Evolutionary conservation across 192 early-diverging fungal genomes (phyloP), one percentile per base, ranked within the genome.

Genomic region (Umbelopsis isabellina): DNA sequence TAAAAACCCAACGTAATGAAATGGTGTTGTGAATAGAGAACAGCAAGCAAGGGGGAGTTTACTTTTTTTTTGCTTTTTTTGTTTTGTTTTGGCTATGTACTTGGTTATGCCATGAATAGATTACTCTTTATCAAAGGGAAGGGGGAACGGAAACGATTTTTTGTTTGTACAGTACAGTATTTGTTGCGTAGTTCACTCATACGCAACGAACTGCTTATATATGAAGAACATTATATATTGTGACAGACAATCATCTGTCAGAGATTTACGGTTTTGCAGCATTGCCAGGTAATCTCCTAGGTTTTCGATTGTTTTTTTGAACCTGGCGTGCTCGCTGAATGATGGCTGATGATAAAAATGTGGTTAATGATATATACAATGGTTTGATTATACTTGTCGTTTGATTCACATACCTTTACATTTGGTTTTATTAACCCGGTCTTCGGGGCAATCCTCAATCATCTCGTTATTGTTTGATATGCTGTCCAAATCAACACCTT

Each of bases 391-490:
- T 0, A 41, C 37, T 6, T 41, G 37, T 41, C 37, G 37, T 6
- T 41, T 41, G 37, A 1, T 41, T 10, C 6, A 58, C 72, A 44
- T 68, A 68, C 72, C 58, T 74, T 44, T 52, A 67, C 67, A 74
- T 35, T 33, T 46, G n/a, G 33, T 74, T 35, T 55, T 52, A 27
- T 45, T 55, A 9, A 50, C 5, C 41, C 53, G 41, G 15, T 67
- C 45, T 23, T 74, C 67, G 30, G 72, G 67, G n/a, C 72, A 74
- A 37, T 74, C 72, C 18, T 74, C 30, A n/a, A 65, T 48, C 18
- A 46, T 47, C 25, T 49, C 53, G 41, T 67, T 67, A 46, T 69
- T 53, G 30, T 50, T 37, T 20, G 66, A 69, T 46, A 55, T 45
- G 49, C 67, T 52, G 44, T 69, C 25, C 11, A 74, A 33, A 45